Base-by-base conservation (phyloP, 2,329 filamentous ascomycete species). In the Sporothrix pseudoabietina region DNA sequence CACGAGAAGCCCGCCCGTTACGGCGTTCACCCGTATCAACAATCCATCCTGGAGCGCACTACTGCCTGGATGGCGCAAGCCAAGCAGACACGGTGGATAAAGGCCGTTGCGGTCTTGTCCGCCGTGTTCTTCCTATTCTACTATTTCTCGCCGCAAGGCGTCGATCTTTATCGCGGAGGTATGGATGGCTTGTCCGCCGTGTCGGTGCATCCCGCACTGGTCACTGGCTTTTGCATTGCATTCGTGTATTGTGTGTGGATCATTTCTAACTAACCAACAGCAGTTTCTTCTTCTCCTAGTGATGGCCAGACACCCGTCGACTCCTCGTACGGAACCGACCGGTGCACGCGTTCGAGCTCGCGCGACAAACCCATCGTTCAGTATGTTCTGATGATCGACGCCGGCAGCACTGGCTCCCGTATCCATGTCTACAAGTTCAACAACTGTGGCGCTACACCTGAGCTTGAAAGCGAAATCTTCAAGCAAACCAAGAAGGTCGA, bases 351-450 rank as follows among this genome's bases (percentile, higher is more conserved):
- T 80, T 94, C 96, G 57, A 91, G 88, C 84, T 93, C 94, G 78
- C 90, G 92, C 79, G 91, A 94, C 77, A 98, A 98, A 85, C 95
- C 96, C 69, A 89, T 99, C 77, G 91, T 98, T 75, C 96, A 99
- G 81, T 99, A 98, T 84, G 97, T 96, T 75, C 88, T 98, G 79
- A 99, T 99, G 96, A 93, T 99, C 79, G 96, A 99, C 83, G 96
- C 96, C 66, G 96, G 96, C 78, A 98, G 94, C 85, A 98, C 96
- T 72, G 96, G 96, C 75, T 98, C 96, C 75, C 92, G 96, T 78
- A 98, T 99, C 80, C 97, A 99, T 85, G 94, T 98, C 74, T 99
- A 98, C 87, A 93, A 94, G 81, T 99, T 98, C 89, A 98, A 98
- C 87, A 98, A 98, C 85, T 99, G 95, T 84, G 96, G 94, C 14